Base-by-base conservation (phyloP, 1,284 basidiomycete species). In the Rhodotorula sp. region DNA sequence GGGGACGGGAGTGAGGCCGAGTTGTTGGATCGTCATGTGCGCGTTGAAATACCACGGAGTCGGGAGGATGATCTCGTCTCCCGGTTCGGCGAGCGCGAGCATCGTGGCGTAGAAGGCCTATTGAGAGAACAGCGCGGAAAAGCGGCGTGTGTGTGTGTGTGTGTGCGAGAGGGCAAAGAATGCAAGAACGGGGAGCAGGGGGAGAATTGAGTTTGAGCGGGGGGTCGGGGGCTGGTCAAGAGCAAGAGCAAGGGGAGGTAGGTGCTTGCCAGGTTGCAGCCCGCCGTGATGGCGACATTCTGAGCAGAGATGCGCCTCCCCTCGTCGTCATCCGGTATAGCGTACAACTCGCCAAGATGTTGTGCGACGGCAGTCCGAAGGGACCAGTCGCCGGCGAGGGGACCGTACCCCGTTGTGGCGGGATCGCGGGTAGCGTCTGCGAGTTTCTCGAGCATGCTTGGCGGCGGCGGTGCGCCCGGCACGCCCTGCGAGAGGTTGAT, bases 61-160 rank as follows among this genome's bases (percentile, higher is more conserved):
- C 10, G 91, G 91, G 22, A 94, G 80, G 61, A 95, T 88, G 54
- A 93, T 83, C 73, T 90, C 89, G 70, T 91, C 89, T 0, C 89
- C 89, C 4, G 86, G 82, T 71, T 87, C 86, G 26, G 88, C 90
- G 8, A 95, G 79, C 22, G 85, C 84, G 84, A 88, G 86, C 14
- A 87, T 83, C 0, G 84, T 81, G 0, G 88, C 85, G 20, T 87
- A 84, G 75, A 91, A 91, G 2, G 89, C 89, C 79, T 90, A 80
- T 12, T 42, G n/a, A n/a, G n/a, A n/a, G n/a, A n/a, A n/a, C n/a
- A n/a, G n/a, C n/a, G n/a, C n/a, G n/a, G n/a, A n/a, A n/a, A n/a
- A 12, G 75, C 90, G 90, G 75, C 87, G 88, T 6, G 88, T 37
- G 30, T n/a, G n/a, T n/a, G n/a, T n/a, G n/a, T n/a, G n/a, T n/a